Evolutionary conservation across 2,329 filamentous ascomycete species (phyloP), one percentile per base, ranked within the genome.

Genomic region (Alternaria burnsii): DNA sequence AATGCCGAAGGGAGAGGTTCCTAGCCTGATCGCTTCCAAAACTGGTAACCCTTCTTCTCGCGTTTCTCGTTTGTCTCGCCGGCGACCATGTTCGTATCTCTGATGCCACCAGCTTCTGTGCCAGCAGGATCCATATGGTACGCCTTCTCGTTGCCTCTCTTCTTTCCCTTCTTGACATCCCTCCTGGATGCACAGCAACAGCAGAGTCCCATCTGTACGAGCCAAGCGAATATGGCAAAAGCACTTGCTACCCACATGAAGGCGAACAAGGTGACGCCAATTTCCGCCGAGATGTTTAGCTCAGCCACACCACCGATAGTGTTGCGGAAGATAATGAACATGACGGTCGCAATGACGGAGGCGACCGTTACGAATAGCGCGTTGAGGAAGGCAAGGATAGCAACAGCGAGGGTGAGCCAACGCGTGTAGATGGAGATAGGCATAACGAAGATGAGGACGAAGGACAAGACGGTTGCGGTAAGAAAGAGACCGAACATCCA

Each of bases 401-500:
- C 83, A 62, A 95, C 83, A 5, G 90, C 86, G 20, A 94, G 80
- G 52, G 89, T 88, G 82, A 70, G 77, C 84, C 84, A 86, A 59
- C 84, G 79, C 2, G 81, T 81, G 72, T 80, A 82, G 68, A 84
- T 66, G 52, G 78, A 90, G 68, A 80, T 83, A 71, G 75, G 90
- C 78, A 78, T 80, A 57, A 89, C 68, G 74, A 94, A 86, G 62
- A 95, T 87, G 68, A 93, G 86, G 68, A 94, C 74, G 72, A 91
- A 89, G 75, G 87, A 88, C 72, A 97, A 82, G 69, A 89, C 83
- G 43, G 88, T 84, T 51, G 88, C 89, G 8, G 88, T 84, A 50
- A 97, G 81, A 84, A 96, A 97, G 79, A 94, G 89, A 63, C 87
- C 91, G 74, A 96, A 97, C 93, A 97, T 97, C 85, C 91, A 87